Conservation (phyloP, 352 stramenopile species). For the Phytophthora foliorum region DNA sequence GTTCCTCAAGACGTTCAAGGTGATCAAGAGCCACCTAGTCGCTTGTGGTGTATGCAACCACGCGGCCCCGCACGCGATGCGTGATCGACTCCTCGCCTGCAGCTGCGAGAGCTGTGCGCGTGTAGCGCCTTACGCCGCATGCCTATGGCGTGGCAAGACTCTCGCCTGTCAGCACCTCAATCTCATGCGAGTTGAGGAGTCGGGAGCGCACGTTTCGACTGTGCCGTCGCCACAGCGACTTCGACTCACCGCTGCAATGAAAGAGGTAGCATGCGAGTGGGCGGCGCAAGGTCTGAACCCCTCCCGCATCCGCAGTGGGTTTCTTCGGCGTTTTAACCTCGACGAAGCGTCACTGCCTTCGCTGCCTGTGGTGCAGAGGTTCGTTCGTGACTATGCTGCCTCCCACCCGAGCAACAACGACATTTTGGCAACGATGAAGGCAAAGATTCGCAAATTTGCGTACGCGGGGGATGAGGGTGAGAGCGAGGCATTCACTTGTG, state of each 20-base stretch:
- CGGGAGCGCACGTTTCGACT: not conserved
- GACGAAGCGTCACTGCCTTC: not conserved
- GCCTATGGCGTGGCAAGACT: not conserved
- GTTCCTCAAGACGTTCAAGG: not conserved
- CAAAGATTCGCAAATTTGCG: not conserved
- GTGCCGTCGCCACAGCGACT: not conserved
- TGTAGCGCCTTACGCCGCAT: not conserved
- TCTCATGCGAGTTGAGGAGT: not conserved
- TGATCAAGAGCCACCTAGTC: not conserved
- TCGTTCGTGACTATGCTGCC: not conserved
- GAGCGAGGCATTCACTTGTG: not conserved
- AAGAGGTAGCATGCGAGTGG: not conserved
- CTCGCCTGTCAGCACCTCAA: not conserved
- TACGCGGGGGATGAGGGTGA: not conserved
- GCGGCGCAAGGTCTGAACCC: not conserved
- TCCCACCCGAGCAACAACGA: not conserved
- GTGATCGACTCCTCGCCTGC: not conserved
- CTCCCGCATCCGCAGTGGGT: not conserved
- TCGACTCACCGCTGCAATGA: not conserved
- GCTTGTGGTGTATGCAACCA: not conserved
- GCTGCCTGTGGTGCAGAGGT: not conserved
- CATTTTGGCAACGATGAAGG: not conserved
- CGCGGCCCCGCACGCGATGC: not conserved
- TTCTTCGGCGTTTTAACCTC: not conserved
- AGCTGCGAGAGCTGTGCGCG: not conserved